Evolutionary conservation across 768 basidiomycete genomes (phyloP), one percentile per base, ranked within the genome.

Genomic region (Termitomyces sp.): DNA sequence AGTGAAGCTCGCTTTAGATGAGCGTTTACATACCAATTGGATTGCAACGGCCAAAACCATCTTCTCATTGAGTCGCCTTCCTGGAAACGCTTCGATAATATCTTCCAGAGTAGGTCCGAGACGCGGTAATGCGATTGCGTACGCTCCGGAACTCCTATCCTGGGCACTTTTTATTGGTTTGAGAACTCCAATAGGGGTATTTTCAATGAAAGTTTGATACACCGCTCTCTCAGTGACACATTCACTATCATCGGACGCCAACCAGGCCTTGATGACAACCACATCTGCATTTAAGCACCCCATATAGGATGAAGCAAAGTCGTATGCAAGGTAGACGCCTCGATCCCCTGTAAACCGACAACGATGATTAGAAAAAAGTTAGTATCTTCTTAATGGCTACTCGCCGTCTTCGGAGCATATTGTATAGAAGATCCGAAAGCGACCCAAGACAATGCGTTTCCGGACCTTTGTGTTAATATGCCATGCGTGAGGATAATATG

Each of bases 211-310:
- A 5, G 37, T 47, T 3, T 47, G 42, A 44, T 73, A 71, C 2
- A 60, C 67, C n/a, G 50, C 54, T 10, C 50, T 44, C 51, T 73
- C 69, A 10, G 61, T 60, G 21, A 59, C 52, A 48, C 68, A 69
- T 62, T 73, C 71, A 1, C 54, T 37, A 37, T 73, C 71, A 0
- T 60, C 41, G 1, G 48, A 21, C 5, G 50, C 23, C 0, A 58
- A 56, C 70, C 71, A 73, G 1, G 64, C 66, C 50, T 73, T 73
- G 52, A 73, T 47, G 9, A 73, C 56, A 9, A 70, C 68, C 43
- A 59, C 55, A 9, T 47, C 40, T 6, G 60, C 61, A 10, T 23
- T 43, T 19, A 48, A 49, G 54, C 70, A 73, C 7, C 71, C 70
- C 5, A 35, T 52, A 15, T 37, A 17, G 19, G 50, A n/a, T 4